A percentile compares a stretch with the other conserved stretches of the same genome.
Evolutionary conservation across 768 basidiomycete species (phyloP).

Genomic region (Tylopilus vinaceipallidus): DNA sequence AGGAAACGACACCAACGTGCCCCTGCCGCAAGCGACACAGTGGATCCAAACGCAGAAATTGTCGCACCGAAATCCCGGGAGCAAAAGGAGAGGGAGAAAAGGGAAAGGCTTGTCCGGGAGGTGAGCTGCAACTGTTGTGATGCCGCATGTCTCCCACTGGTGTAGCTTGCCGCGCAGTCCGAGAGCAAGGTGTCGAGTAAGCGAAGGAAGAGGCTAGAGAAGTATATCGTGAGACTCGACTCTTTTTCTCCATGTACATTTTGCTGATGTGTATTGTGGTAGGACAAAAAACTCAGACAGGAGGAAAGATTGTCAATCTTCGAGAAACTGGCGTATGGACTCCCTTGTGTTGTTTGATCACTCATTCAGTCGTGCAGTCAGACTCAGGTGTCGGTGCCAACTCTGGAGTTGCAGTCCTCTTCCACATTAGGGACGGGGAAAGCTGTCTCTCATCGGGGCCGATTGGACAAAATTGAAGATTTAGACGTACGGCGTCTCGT

Average conservation of each 20-base stretch:
- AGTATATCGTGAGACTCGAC: slow-evolving; percentile 71
- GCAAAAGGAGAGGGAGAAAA: slow-evolving; percentile 58
- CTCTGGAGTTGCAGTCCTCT: slow-evolving; percentile 69
- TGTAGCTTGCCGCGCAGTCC: slow-evolving; percentile 41
- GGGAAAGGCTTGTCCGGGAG: slow-evolving; percentile 59
- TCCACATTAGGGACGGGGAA: slow-evolving; percentile 81
- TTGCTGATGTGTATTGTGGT: slow-evolving; percentile 2
- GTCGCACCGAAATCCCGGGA: slow-evolving; percentile 57
- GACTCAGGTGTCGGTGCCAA: slow-evolving; percentile 67
- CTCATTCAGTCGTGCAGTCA: slow-evolving; percentile 46
- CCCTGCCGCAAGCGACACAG: slow-evolving; percentile 24
- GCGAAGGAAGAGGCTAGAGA: slow-evolving; percentile 87
- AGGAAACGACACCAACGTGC: slow-evolving; percentile 44
- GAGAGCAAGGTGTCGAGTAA: slow-evolving; percentile 77
- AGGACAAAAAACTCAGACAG: slow-evolving; percentile 93
- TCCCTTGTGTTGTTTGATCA: not conserved
- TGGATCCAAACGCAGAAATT: slow-evolving; percentile 59
- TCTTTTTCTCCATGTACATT: not conserved
- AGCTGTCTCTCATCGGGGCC: slow-evolving; percentile 56
- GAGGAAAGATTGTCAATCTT: slow-evolving; percentile 78
- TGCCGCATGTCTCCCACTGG: slow-evolving; percentile 1
- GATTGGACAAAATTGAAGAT: slow-evolving; percentile 58
- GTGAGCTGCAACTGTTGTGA: slow-evolving; percentile 35
- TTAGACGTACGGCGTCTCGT: slow-evolving; percentile 52
- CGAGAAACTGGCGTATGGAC: slow-evolving; percentile 73